phyloP scores from a whole-genome alignment of 2,329 filamentous ascomycete species.

The Fusarium burgessii region DNA sequence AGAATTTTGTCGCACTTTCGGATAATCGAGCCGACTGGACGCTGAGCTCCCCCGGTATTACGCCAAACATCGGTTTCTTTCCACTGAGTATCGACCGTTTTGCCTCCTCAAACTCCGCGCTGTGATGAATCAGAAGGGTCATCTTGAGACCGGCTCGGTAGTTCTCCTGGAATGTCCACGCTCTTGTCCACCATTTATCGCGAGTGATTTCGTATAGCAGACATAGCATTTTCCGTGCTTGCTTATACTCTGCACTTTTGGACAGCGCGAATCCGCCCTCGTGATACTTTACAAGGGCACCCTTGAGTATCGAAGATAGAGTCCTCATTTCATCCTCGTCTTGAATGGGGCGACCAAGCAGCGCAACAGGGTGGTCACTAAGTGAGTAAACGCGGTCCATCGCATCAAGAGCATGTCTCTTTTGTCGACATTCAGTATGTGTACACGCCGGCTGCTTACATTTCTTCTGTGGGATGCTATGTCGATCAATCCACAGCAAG shows the following conservation, averaged over 20 bases:
- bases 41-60: conserved; percentile 44
- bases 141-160: conserved; percentile 47
- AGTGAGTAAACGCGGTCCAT: conserved; percentile 52
- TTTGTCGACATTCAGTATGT: conserved; percentile 40
- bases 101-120: conserved; percentile 19
- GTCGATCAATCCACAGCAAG: conserved; percentile 48
- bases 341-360: conserved; percentile 42
- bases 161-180: conserved; percentile 53
- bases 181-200: conserved; percentile 49
- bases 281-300: conserved; percentile 24
- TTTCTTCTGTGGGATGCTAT: conserved; percentile 45
- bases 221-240: conserved; percentile 33
- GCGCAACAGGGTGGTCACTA: conserved; percentile 48
- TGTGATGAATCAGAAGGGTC: conserved; percentile 47
- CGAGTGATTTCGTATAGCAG: conserved; percentile 44
- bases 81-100: conserved; percentile 33
- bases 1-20: conserved; percentile 42
- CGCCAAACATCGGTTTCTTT: conserved; percentile 11
- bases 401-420: conserved; percentile 44
- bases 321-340: conserved; percentile 19
- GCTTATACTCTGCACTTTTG: not conserved
- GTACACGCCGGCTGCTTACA: conserved; percentile 30
- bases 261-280: conserved; percentile 23
- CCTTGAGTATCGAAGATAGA: conserved; percentile 33
- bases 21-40: conserved; percentile 40